phyloP scores from a whole-genome alignment of 805 yeast species.

The Starmerella davenportii region DNA sequence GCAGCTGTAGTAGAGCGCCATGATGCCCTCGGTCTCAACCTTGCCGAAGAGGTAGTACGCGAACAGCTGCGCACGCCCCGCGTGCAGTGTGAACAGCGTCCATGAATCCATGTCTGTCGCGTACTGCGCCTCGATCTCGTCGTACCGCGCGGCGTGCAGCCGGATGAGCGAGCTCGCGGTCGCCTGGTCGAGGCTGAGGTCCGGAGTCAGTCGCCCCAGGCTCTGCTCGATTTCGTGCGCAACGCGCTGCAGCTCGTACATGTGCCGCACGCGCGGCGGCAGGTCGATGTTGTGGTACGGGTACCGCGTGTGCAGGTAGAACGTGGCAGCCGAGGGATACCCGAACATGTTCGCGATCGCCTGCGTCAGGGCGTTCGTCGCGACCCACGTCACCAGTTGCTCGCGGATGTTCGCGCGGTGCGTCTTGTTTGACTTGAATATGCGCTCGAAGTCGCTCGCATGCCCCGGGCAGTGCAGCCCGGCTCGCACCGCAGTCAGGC shows the following conservation, averaged over 20 bases:
- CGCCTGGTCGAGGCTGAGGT: constrained; percentile 39
- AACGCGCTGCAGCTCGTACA: constrained; percentile 68
- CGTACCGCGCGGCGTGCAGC: constrained; percentile 52
- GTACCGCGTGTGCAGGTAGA: constrained; percentile 35
- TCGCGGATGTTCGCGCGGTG: constrained; percentile 30
- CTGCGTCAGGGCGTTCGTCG: constrained; percentile 80
- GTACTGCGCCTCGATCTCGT: constrained; percentile 50
- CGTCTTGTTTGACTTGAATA: constrained; percentile 26
- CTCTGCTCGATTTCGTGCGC: constrained; percentile 57
- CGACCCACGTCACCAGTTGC: constrained; percentile 81
- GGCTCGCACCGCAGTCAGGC: constrained; percentile 79
- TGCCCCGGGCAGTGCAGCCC: constrained; percentile 75
- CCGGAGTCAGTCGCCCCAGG: constrained; percentile 7
- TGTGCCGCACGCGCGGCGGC: constrained; percentile 46
- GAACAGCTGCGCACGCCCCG: constrained; percentile 64
- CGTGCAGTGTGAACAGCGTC: constrained; percentile 47
- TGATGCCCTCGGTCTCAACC: constrained; percentile 28
- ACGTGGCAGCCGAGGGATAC: constrained; percentile 78
- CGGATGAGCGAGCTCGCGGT: constrained; percentile 57
- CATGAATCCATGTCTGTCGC: constrained; percentile 38
- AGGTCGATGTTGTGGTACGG: constrained; percentile 25
- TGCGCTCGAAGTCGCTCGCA: constrained; percentile 31
- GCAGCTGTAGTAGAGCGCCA: constrained; percentile 65
- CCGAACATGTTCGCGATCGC: constrained; percentile 84
- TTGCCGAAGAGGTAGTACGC: constrained; percentile 56